Percentiles rank a stretch among this genome's conserved stretches.
Conservation (phyloP, 306 rosid species). For the Pyrus pyrifolia region DNA sequence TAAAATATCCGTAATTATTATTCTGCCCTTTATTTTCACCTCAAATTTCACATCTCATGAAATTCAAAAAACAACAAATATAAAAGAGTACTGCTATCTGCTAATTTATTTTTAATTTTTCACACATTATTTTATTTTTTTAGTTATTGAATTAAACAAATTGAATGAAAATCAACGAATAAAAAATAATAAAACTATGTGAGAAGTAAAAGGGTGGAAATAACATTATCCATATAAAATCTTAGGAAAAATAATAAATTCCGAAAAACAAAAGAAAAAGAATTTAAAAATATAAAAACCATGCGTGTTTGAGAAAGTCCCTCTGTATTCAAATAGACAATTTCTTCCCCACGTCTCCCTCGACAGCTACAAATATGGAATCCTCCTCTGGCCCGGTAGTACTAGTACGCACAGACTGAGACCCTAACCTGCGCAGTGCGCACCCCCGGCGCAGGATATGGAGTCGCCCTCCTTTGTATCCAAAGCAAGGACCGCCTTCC, state of each 20-base stretch:
- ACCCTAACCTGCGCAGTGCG: slow-evolving; percentile 29
- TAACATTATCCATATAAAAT: too few species aligned
- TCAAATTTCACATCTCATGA: neutral
- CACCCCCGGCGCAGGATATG: slow-evolving; percentile 42
- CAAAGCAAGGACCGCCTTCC: slow-evolving; percentile 90
- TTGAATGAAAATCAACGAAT: rapidly evolving
- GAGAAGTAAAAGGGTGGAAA: too few species aligned
- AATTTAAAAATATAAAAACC: neutral
- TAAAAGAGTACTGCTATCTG: rapidly evolving
- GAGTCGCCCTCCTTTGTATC: slow-evolving; percentile 79
- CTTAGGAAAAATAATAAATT: neutral
- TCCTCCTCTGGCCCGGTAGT: neutral
- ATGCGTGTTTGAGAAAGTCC: neutral
- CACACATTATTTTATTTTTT: too few species aligned
- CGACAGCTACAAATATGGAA: slow-evolving; percentile 3
- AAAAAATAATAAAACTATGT: too few species aligned
- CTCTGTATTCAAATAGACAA: neutral
- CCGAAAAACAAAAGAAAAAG: neutral
- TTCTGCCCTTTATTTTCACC: neutral
- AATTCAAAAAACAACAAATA: neutral
- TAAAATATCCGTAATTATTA: neutral
- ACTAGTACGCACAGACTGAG: neutral
- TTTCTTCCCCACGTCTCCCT: neutral
- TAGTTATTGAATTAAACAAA: too few species aligned
- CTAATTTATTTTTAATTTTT: too few species aligned